Evolutionary conservation across 2,329 filamentous ascomycete species (phyloP).

Genomic region (Gliomastix tumulicola): DNA sequence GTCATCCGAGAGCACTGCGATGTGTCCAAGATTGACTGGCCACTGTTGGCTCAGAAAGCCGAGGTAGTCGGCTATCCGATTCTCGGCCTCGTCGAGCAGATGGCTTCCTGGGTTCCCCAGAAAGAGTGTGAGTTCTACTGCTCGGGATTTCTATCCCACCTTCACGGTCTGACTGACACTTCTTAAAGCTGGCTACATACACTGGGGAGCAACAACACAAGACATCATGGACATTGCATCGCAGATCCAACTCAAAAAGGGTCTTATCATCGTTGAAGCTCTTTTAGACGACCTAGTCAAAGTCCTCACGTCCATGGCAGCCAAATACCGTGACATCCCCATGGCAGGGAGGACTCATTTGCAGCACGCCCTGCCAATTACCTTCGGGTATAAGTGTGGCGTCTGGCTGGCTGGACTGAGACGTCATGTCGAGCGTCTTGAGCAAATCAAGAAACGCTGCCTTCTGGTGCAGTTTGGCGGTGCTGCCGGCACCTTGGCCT

Average conservation of each 20-base stretch:
- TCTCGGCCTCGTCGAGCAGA: constrained; percentile 40
- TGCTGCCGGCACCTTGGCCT: constrained; percentile 47
- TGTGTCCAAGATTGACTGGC: constrained; percentile 11
- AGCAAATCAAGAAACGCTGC: constrained; percentile 34
- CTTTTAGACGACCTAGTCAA: constrained; percentile 33
- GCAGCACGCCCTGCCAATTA: constrained; percentile 49
- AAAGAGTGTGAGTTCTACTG: constrained; percentile 13
- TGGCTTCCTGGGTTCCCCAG: constrained; percentile 27
- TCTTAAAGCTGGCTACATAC: constrained; percentile 30
- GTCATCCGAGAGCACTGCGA: constrained; percentile 25
- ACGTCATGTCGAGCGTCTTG: constrained; percentile 38
- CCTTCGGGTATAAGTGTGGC: constrained; percentile 51
- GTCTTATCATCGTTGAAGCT: constrained; percentile 37
- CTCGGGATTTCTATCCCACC: too few species aligned
- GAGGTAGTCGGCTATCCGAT: constrained; percentile 50
- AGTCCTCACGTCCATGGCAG: constrained; percentile 31
- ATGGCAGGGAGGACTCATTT: constrained; percentile 53
- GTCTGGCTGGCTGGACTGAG: constrained; percentile 44
- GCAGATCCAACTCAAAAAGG: constrained; percentile 44
- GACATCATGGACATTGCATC: constrained; percentile 52
- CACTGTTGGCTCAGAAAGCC: constrained; percentile 34
- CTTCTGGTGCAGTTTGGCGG: constrained; percentile 50
- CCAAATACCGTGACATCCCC: constrained; percentile 40
- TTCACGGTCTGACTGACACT: background rate
- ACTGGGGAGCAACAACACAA: constrained; percentile 53